Base-by-base conservation (phyloP, 2,329 filamentous ascomycete species). In the Penicillium hordei region DNA sequence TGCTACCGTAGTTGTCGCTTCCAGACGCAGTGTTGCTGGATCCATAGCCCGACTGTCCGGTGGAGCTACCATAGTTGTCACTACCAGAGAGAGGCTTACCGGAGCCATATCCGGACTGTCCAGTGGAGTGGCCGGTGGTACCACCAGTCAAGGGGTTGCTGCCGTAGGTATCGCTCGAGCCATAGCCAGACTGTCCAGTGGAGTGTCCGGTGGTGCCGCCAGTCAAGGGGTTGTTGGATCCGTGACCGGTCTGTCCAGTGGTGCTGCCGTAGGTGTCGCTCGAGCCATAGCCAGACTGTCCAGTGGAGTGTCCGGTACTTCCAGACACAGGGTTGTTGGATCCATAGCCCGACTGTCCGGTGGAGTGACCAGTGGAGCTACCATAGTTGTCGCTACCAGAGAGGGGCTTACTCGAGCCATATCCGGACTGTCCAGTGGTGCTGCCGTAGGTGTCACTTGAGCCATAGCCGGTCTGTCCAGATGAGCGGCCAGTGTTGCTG, bases 321-420 rank as follows among this genome's bases (percentile, higher is more conserved):
- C 48, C 31, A 5, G 39, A 17, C 7, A n/a, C 1, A 1, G 42
- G 17, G 5, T 45, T 45, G 17, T n/a, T 5, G 0, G 43, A 31
- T 2, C 12, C 29, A 4, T 54, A 44, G n/a, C 42, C 27, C 0
- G 23, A 4, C 10, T 34, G 36, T 17, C 21, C 45, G 1, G 53
- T n/a, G 12, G 52, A 33, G 17, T 45, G 50, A 1, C 50, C 31
- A 3, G 48, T 46, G 27, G 25, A 13, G 29, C 44, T 36, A 8
- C 49, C 51, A 10, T 51, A 56, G 40, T n/a, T 44, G 15, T 53
- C 59, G 8, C 23, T 46, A 4, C 52, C 23, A 15, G 57, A 48
- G 9, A 59, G 23, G 15, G 55, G 44, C 25, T 53, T 58, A 9
- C 8, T 39, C 4, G 55, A 46, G n/a, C 55, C 40, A n/a, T 55